Percentiles rank a stretch among this genome's conserved stretches.
Evolutionary conservation across 169 alveolate species (phyloP).

Genomic region (Fabrea salina): DNA sequence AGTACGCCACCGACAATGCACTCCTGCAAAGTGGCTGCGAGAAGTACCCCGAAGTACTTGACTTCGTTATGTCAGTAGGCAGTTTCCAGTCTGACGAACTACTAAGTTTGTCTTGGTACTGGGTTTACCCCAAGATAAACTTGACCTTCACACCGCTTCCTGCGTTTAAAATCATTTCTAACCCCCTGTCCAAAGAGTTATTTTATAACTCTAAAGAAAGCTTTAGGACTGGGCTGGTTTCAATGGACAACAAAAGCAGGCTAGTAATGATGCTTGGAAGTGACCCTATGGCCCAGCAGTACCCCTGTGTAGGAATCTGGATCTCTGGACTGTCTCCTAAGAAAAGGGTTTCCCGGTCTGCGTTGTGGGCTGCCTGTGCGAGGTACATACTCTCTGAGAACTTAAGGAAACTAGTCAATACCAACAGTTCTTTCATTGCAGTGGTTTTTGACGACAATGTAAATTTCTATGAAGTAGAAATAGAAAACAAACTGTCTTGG

Average conservation of each 20-base stretch:
- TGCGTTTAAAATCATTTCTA: background rate
- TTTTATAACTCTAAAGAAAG: background rate
- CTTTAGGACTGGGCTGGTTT: background rate
- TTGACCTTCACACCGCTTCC: background rate
- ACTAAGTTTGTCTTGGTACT: background rate
- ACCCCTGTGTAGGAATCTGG: constrained; percentile 1
- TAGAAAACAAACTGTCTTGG: background rate
- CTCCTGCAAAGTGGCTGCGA: background rate
- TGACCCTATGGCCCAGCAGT: background rate
- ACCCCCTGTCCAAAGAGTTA: background rate
- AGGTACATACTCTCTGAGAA: background rate
- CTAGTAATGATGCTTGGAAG: background rate
- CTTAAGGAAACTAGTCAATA: background rate
- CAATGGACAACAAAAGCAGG: background rate
- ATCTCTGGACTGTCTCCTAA: background rate
- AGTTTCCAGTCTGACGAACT: background rate
- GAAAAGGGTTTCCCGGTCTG: background rate
- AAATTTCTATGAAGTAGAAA: background rate
- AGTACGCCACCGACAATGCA: background rate
- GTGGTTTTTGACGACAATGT: background rate
- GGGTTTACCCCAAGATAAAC: background rate
- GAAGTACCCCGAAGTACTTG: background rate
- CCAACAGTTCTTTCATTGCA: background rate
- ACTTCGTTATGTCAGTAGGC: background rate
- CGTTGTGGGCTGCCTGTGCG: background rate